phyloP scores from a whole-genome alignment of 1,139 yeast genomes.

The Yamadazyma buinensis region DNA sequence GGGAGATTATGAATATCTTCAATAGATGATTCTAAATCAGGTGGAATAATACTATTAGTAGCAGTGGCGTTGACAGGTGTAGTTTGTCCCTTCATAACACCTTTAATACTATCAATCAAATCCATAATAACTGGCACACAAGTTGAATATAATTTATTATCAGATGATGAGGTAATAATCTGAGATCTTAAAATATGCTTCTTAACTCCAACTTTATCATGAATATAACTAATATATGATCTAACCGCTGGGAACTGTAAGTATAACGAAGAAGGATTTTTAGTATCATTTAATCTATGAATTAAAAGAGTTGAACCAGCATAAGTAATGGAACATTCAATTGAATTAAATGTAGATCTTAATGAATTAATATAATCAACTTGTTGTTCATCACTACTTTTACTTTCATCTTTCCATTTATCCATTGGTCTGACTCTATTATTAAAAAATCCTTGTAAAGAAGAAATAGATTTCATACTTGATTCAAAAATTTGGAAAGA shows the following conservation, averaged over 20 bases:
- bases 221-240: constrained; percentile 39
- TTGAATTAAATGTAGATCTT: constrained; percentile 35
- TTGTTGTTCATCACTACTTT: constrained; percentile 15
- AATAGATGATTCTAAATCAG: constrained; percentile 1
- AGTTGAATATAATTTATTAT: constrained; percentile 62
- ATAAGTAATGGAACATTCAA: constrained; percentile 53
- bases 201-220: constrained; percentile 20
- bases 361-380: constrained; percentile 20
- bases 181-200: constrained; percentile 51
- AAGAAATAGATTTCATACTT: constrained; percentile 40
- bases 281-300: constrained; percentile 39
- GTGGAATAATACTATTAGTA: not conserved
- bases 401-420: constrained; percentile 12
- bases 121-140: constrained; percentile 79
- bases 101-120: constrained; percentile 44
- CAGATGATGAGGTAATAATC: constrained; percentile 65
- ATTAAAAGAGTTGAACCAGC: constrained; percentile 69
- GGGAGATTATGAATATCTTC: too few relatives aligned
- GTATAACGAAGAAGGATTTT: constrained; percentile 52
- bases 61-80: constrained; percentile 3
- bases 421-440: constrained; percentile 16
- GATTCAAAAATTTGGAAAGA: constrained; percentile 48
- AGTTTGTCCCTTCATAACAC: constrained; percentile 27
- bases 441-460: constrained; percentile 36
- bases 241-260: constrained; percentile 77